Conservation (phyloP, 257 asterid genomes). For the Capsicum rhomboideum region DNA sequence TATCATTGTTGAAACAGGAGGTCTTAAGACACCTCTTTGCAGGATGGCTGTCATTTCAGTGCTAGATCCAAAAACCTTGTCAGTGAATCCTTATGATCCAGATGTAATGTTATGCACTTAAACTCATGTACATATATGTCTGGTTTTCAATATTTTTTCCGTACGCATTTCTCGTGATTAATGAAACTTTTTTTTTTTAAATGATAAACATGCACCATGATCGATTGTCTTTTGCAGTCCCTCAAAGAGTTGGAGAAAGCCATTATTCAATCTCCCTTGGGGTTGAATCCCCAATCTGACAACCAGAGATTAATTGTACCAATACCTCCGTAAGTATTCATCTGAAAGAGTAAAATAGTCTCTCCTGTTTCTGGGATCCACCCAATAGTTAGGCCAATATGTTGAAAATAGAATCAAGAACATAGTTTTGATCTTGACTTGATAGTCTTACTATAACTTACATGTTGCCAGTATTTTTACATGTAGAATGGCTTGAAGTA, state of each 20-base stretch:
- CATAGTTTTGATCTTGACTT: background rate
- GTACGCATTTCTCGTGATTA: background rate
- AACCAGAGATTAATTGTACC: conserved; percentile 64
- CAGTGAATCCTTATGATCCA: conserved; percentile 80
- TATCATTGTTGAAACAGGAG: conserved; percentile 73
- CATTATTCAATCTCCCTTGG: conserved; percentile 73
- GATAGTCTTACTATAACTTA: background rate
- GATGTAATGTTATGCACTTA: conserved; percentile 40
- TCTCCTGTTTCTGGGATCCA: background rate
- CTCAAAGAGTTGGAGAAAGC: conserved; percentile 92
- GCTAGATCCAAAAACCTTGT: conserved; percentile 75
- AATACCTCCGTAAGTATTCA: conserved; percentile 76
- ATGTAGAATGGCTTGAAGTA: background rate
- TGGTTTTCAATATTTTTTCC: background rate
- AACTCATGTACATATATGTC: background rate
- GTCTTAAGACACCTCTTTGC: conserved; percentile 65
- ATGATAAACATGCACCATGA: background rate
- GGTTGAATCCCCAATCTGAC: conserved; percentile 80
- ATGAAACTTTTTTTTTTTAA: background rate
- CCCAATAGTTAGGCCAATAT: background rate
- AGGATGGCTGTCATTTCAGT: conserved; percentile 92
- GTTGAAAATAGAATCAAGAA: background rate
- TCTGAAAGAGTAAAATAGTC: background rate
- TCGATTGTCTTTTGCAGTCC: conserved; percentile 38
- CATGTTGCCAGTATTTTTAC: background rate